Evolutionary conservation across 1,284 basidiomycete genomes (phyloP).

Genomic region (Microbotryum violaceum): DNA sequence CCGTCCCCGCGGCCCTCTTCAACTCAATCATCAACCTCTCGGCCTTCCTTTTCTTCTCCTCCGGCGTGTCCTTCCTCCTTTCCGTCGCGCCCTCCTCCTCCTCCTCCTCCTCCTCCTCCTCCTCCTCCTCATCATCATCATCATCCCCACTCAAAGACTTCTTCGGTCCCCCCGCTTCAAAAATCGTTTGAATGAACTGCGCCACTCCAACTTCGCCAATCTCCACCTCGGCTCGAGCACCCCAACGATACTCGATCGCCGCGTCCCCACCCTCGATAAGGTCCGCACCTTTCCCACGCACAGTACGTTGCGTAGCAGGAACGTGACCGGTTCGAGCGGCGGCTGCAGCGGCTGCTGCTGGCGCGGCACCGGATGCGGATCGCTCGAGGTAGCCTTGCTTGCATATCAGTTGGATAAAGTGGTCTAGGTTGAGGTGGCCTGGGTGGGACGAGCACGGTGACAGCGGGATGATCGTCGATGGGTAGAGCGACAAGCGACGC

Average conservation of each 20-base stretch:
- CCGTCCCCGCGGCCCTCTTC: constrained; percentile 18
- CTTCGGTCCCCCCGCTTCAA: not conserved
- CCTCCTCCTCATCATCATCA: not conserved
- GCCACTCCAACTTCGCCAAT: constrained; percentile 37
- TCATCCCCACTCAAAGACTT: not conserved
- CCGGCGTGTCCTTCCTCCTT: constrained; percentile 6
- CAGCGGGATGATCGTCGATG: constrained; percentile 8
- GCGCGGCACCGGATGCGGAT: constrained; percentile 4
- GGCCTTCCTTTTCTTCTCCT: constrained; percentile 12
- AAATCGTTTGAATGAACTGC: constrained; percentile 35
- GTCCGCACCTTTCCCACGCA: constrained; percentile 3
- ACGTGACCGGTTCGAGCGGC: not conserved
- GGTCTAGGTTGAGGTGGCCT: constrained; percentile 12
- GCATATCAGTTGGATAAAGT: constrained; percentile 10
- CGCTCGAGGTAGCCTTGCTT: constrained; percentile 38
- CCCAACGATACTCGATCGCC: constrained; percentile 39
- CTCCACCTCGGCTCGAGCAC: constrained; percentile 37
- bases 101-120: not conserved
- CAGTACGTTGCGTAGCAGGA: constrained; percentile 3
- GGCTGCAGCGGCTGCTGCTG: not conserved
- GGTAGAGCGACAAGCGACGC: constrained; percentile 13
- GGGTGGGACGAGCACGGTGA: constrained; percentile 12
- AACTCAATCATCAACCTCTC: constrained; percentile 20
- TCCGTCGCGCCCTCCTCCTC: not conserved
- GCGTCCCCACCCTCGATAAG: constrained; percentile 30